Base-by-base conservation (phyloP, 495 filamentous ascomycete species). In the Choiromyces venosus region DNA sequence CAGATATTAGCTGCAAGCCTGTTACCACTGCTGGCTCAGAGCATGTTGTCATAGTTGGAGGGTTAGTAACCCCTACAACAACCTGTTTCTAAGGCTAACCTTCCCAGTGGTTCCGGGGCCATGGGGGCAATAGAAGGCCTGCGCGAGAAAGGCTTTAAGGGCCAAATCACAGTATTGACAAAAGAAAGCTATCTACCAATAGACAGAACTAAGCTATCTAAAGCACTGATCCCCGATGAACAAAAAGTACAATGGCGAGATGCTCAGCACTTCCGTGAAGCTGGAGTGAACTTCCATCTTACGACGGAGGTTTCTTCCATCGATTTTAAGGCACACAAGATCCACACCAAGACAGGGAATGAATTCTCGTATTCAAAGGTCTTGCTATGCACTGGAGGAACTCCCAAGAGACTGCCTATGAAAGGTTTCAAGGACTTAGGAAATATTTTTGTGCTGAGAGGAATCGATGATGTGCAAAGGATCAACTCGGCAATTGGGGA, bases 161-260 rank as follows among this genome's bases (percentile, higher is more conserved):
- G 95, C 37, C 82, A 86, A 68, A 91, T 98, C 73, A 95, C 93
- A 12, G 84, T 97, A 77, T 89, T 99, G 75, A 88, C 91, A n/a
- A 88, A 85, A 73, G 95, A 99, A 81, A 89, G 91, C 3, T 90
- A 94, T 81, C 85, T 89, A 33, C 92, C 93, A 65, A 93, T 97
- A 81, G 95, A 99, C 85, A 89, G 95, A 19, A 92, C 95, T 7
- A 98, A 98, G 86, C 88, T 99, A 67, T 96, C 93, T 71, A 99
- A 99, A 83, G 93, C 95, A 1, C 85, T 98, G 18, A 89, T 98
- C 74, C 85, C 92, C n/a, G 94, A 99, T 79, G 82, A 86, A 1
- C 83, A 87, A 25, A 96, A 96, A 84, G 83, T 96, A 56, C 88
- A 90, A 69, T 91, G 88, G 87, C 86, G 93, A 38, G 86, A 91